Conservation (phyloP, 306 rosid genomes). For the Castanospermum australe region DNA sequence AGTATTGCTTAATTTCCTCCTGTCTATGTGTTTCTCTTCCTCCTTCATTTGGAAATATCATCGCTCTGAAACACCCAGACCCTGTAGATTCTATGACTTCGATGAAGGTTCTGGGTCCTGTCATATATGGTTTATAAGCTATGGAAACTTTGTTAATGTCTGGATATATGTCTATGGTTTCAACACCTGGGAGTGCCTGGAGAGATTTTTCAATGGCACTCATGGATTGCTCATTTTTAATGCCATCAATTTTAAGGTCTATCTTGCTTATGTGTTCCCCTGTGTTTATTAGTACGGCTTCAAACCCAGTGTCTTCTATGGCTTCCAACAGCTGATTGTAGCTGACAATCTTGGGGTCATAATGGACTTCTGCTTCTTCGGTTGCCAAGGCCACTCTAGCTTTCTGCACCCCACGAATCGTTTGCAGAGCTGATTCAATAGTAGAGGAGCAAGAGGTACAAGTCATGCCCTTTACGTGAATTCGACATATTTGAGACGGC, state of each 20-base stretch:
- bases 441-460: conserved; percentile 78
- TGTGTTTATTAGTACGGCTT: conserved; percentile 47
- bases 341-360: conserved; percentile 55
- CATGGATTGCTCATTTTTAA: conserved; percentile 37
- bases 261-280: conserved; percentile 71
- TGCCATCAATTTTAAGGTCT: conserved; percentile 60
- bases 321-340: conserved; percentile 42
- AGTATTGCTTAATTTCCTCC: conserved; percentile 54
- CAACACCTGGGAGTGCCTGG: conserved; percentile 52
- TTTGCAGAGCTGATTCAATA: conserved; percentile 56
- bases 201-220: conserved; percentile 46
- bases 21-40: conserved; percentile 48
- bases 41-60: conserved; percentile 53
- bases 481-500: conserved; percentile 54
- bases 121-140: conserved; percentile 59
- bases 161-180: conserved; percentile 30
- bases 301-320: conserved; percentile 55
- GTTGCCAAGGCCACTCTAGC: conserved; percentile 70
- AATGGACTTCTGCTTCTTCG: conserved; percentile 69
- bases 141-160: conserved; percentile 48
- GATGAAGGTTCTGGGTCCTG: conserved; percentile 79
- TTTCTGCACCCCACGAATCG: conserved; percentile 60
- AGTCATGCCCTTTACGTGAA: conserved; percentile 68
- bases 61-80: conserved; percentile 60
- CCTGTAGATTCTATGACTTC: conserved; percentile 64